These are phyloP conservation scores for Ophiostoma populinum DNA, from an alignment of 2,329 filamentous ascomycete species.

Conservation along the genomic window DNA sequence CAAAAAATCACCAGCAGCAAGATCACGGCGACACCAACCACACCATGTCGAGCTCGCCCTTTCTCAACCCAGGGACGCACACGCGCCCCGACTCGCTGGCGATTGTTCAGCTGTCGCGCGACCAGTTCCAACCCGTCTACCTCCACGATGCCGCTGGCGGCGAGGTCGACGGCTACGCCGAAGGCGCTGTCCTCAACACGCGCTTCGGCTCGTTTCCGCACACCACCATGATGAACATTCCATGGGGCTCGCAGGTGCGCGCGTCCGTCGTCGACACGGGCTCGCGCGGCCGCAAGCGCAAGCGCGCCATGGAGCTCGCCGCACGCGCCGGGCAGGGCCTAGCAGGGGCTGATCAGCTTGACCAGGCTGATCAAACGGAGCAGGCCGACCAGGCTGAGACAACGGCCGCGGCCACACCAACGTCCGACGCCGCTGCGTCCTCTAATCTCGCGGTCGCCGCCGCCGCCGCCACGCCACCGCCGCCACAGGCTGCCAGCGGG, in stretches of 20 bases:
- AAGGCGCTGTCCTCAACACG: constrained; percentile 73
- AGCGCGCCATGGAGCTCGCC: constrained; percentile 15
- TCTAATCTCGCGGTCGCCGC: not conserved
- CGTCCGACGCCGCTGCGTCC: not conserved
- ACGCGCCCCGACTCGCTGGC: constrained; percentile 53
- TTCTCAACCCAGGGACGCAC: constrained; percentile 50
- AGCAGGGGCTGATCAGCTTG: constrained; percentile 1
- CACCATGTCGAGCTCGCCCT: constrained; percentile 41
- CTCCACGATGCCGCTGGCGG: constrained; percentile 40
- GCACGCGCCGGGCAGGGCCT: constrained; percentile 19
- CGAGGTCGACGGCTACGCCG: constrained; percentile 52
- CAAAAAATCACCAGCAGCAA: too few species aligned
- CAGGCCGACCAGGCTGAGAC: not conserved
- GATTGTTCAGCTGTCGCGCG: constrained; percentile 75
- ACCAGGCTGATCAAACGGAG: not conserved
- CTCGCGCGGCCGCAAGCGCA: constrained; percentile 59
- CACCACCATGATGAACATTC: constrained; percentile 55
- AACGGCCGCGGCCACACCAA: not conserved
- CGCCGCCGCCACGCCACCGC: constrained; percentile 12
- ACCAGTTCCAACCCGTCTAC: constrained; percentile 63
- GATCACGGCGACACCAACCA: not conserved
- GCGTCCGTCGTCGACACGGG: constrained; percentile 85
- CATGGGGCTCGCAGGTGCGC: constrained; percentile 83
- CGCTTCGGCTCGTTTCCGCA: constrained; percentile 85
- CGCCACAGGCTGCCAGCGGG: constrained; percentile 37